phyloP scores from a whole-genome alignment of 805 yeast species.

The Priceomyces castillae region DNA sequence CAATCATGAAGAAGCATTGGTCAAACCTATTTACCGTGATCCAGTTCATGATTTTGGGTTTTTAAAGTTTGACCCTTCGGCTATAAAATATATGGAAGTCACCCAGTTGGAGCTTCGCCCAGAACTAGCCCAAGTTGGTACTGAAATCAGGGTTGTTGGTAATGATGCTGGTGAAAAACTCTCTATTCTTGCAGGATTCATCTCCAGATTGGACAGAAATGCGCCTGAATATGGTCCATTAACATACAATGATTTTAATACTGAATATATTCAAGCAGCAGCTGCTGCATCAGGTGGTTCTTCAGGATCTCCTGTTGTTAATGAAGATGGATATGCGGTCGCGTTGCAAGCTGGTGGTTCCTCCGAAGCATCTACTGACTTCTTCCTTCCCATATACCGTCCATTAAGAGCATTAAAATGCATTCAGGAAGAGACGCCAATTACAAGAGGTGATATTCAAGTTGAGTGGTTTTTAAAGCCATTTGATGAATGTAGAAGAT shows the following conservation, averaged over 20 bases:
- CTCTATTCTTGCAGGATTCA: slow-evolving; percentile 84
- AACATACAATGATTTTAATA: slow-evolving; percentile 89
- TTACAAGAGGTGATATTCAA: slow-evolving; percentile 90
- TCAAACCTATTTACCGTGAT: slow-evolving; percentile 82
- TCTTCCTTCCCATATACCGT: slow-evolving; percentile 81
- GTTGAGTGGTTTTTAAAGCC: slow-evolving; percentile 87
- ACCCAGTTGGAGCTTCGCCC: slow-evolving; percentile 69
- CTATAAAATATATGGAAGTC: slow-evolving; percentile 71
- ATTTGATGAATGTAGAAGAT: slow-evolving; percentile 83
- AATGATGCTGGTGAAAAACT: slow-evolving; percentile 95
- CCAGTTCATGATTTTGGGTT: slow-evolving; percentile 96
- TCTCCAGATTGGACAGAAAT: slow-evolving; percentile 81
- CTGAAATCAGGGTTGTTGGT: slow-evolving; percentile 92
- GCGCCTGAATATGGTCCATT: slow-evolving; percentile 91
- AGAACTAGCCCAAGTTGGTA: slow-evolving; percentile 83
- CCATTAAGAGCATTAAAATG: slow-evolving; percentile 79
- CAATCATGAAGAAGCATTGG: slow-evolving; percentile 90
- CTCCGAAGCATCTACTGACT: slow-evolving; percentile 88
- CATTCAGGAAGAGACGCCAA: slow-evolving; percentile 54
- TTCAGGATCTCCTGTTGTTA: slow-evolving; percentile 94
- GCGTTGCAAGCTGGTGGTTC: slow-evolving; percentile 95
- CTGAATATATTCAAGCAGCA: slow-evolving; percentile 93
- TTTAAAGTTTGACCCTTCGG: slow-evolving; percentile 68
- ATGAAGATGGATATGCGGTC: slow-evolving; percentile 80
- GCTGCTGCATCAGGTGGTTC: slow-evolving; percentile 96